phyloP scores from a whole-genome alignment of 371 early-diverging fungal genomes.

The Phascolomyces articulosus region DNA sequence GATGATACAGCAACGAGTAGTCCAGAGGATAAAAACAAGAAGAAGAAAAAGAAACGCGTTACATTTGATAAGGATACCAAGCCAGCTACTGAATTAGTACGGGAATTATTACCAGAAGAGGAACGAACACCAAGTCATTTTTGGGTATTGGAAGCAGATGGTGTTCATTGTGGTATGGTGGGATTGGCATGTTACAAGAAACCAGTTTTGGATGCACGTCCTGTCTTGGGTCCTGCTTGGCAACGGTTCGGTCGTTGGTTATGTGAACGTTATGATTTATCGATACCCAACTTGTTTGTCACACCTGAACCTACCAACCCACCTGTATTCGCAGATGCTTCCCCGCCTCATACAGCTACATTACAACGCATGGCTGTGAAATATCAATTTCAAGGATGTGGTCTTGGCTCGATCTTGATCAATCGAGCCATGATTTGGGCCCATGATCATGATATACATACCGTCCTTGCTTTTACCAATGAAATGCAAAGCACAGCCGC shows the following conservation, averaged over 20 bases:
- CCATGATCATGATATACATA: slow-evolving; percentile 36
- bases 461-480: slow-evolving; percentile 37
- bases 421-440: slow-evolving; percentile 44
- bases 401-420: slow-evolving; percentile 42
- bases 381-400: slow-evolving; percentile 37
- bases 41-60: slow-evolving; percentile 23
- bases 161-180: slow-evolving; percentile 42
- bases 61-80: slow-evolving; percentile 35
- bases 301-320: not conserved
- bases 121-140: slow-evolving; percentile 45
- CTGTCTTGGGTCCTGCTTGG: slow-evolving; percentile 20
- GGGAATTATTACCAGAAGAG: slow-evolving; percentile 26
- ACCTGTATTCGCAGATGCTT: slow-evolving; percentile 26
- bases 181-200: slow-evolving; percentile 29
- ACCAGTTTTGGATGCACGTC: slow-evolving; percentile 28
- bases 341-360: slow-evolving; percentile 41
- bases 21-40: slow-evolving; percentile 8
- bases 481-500: slow-evolving; percentile 37
- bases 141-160: slow-evolving; percentile 47
- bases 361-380: slow-evolving; percentile 38
- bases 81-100: slow-evolving; percentile 39
- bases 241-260: slow-evolving; percentile 23
- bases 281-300: slow-evolving; percentile 19
- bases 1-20: not conserved
- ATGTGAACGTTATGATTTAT: slow-evolving; percentile 18